phyloP scores from a whole-genome alignment of 179 eudicot species.

The Drosera spatulata region DNA sequence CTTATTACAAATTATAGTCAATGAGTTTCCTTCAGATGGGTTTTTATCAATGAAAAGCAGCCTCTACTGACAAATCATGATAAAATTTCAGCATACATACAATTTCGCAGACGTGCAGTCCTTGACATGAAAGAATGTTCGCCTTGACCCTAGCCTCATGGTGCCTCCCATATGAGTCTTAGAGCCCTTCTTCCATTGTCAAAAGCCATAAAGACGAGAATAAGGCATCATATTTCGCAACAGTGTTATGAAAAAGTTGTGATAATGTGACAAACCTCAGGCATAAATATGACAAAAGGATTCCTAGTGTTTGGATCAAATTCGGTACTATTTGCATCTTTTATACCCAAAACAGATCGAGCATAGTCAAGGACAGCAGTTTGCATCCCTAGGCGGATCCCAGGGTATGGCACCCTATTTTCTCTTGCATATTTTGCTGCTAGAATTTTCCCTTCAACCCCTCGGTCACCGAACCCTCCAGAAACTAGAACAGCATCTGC shows the following conservation, averaged over 20 bases:
- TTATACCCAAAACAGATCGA: conserved; percentile 63
- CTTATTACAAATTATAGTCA: background rate
- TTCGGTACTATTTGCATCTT: conserved; percentile 83
- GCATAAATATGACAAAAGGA: conserved; percentile 95
- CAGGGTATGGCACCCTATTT: conserved; percentile 81
- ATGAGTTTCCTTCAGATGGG: too few species aligned
- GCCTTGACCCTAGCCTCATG: conserved; percentile 96
- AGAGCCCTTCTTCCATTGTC: conserved; percentile 65
- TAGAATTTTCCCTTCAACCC: conserved; percentile 86
- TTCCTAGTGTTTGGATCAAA: conserved; percentile 53
- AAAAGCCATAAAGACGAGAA: too few species aligned
- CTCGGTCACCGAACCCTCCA: conserved; percentile 99
- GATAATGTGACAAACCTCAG: conserved; percentile 90
- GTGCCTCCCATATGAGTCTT: conserved; percentile 99
- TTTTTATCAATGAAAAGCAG: too few species aligned
- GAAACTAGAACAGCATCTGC: conserved; percentile 92
- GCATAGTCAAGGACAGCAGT: conserved; percentile 88
- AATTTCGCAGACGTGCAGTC: conserved; percentile 67
- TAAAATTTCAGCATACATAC: conserved; percentile 55
- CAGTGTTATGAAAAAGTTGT: too few species aligned
- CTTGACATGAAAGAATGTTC: conserved; percentile 60
- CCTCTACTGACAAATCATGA: too few species aligned
- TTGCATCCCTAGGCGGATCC: conserved; percentile 99
- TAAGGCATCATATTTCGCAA: too few species aligned
- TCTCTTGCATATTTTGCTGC: conserved; percentile 96